These are phyloP conservation scores for Hyphodiscus hymeniophilus DNA, from an alignment of 495 filamentous ascomycete species.

Conservation along the genomic window DNA sequence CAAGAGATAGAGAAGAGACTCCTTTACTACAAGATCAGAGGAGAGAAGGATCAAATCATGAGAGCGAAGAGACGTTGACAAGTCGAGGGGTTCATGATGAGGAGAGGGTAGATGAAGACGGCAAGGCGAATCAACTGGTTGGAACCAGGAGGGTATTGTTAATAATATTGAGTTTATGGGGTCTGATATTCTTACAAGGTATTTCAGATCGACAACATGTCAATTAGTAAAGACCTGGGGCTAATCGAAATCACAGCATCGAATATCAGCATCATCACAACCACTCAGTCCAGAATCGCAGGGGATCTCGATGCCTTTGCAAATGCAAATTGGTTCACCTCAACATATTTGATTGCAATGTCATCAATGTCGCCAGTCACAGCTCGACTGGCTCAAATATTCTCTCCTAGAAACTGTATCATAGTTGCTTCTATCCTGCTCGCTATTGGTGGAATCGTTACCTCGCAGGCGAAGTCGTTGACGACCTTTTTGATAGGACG, in stretches of 20 bases:
- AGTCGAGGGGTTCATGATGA: slow-evolving; percentile 6
- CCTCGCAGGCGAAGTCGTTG: slow-evolving; percentile 47
- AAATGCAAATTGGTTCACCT: slow-evolving; percentile 67
- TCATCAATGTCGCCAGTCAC: slow-evolving; percentile 57
- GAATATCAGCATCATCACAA: slow-evolving; percentile 72
- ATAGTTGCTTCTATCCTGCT: slow-evolving; percentile 48
- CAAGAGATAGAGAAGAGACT: slow-evolving; percentile 7
- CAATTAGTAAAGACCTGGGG: background rate
- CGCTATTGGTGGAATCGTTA: slow-evolving; percentile 52
- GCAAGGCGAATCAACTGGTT: slow-evolving; percentile 19
- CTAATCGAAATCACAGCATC: slow-evolving; percentile 34
- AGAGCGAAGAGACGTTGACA: slow-evolving; percentile 7
- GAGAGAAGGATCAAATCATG: slow-evolving; percentile 3
- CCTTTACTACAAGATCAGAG: slow-evolving; percentile 15
- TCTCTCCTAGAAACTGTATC: slow-evolving; percentile 54
- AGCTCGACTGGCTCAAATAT: slow-evolving; percentile 59
- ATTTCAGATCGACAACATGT: background rate
- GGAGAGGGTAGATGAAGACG: slow-evolving; percentile 9
- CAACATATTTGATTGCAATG: slow-evolving; percentile 62
- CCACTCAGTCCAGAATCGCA: slow-evolving; percentile 64
- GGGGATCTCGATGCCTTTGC: slow-evolving; percentile 64
- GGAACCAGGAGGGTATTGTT: slow-evolving; percentile 14
- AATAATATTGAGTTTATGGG: slow-evolving; percentile 18
- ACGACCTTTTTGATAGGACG: slow-evolving; percentile 57
- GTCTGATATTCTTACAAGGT: slow-evolving; percentile 24